Percentiles rank a stretch among this genome's conserved stretches.
Conservation (phyloP, 2,329 filamentous ascomycete species). For the Penicillium sp. region DNA sequence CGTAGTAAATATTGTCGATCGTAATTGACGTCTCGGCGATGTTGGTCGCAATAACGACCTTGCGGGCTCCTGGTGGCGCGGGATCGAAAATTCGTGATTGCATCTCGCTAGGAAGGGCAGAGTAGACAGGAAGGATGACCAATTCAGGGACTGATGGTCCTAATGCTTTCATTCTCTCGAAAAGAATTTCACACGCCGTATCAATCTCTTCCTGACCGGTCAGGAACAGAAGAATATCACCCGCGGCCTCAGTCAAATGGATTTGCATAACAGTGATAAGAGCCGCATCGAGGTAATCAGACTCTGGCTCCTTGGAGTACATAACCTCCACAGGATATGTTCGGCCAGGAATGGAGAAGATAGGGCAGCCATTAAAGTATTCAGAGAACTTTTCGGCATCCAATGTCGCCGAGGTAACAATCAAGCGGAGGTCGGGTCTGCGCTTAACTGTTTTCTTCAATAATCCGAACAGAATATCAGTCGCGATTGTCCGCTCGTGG, state of each 20-base stretch:
- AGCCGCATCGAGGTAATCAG: slow-evolving; percentile 90
- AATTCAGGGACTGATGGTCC: slow-evolving; percentile 89
- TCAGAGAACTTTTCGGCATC: slow-evolving; percentile 97
- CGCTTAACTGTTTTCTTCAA: slow-evolving; percentile 90
- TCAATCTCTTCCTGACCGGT: slow-evolving; percentile 99
- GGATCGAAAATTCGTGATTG: slow-evolving; percentile 94
- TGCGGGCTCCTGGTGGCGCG: slow-evolving; percentile 78
- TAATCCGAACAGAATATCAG: slow-evolving; percentile 90
- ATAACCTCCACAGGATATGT: slow-evolving; percentile 96
- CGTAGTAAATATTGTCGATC: slow-evolving; percentile 96
- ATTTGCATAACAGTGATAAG: slow-evolving; percentile 99
- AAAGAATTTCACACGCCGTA: slow-evolving; percentile 86
- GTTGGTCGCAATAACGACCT: slow-evolving; percentile 97
- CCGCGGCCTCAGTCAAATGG: slow-evolving; percentile 84
- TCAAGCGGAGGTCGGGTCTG: slow-evolving; percentile 84
- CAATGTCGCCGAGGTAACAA: slow-evolving; percentile 93
- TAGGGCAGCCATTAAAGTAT: slow-evolving; percentile 94
- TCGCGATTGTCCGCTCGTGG: slow-evolving; percentile 94
- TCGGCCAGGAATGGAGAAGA: slow-evolving; percentile 92
- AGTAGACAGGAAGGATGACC: slow-evolving; percentile 93
- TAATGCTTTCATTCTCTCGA: slow-evolving; percentile 92
- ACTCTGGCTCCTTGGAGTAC: slow-evolving; percentile 92
- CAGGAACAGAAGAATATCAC: slow-evolving; percentile 94
- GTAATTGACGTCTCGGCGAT: slow-evolving; percentile 98
- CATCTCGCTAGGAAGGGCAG: slow-evolving; percentile 87